Percentiles rank a stretch among this genome's conserved stretches.
Evolutionary conservation across 345 rosid species (phyloP).

Genomic region (Arabis alpina): DNA sequence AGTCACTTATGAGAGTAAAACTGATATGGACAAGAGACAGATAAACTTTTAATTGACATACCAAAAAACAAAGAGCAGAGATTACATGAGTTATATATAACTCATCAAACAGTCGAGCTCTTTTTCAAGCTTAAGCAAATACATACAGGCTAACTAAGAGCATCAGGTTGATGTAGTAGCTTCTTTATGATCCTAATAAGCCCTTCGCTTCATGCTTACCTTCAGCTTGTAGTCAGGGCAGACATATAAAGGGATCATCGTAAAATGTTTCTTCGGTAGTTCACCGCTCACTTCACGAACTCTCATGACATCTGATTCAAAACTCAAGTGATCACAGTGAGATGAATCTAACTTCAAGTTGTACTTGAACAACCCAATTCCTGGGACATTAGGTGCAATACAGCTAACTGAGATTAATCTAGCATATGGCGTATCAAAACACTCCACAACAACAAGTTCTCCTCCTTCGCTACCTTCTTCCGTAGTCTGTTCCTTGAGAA

Average conservation of each 20-base stretch:
- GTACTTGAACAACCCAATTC: not conserved
- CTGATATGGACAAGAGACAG: not conserved
- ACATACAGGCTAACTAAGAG: not conserved
- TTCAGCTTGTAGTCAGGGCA: not conserved
- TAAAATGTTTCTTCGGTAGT: not conserved
- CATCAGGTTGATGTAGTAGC: not conserved
- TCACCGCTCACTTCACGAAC: slow-evolving; percentile 5
- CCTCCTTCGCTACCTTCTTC: not conserved
- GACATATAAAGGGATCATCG: slow-evolving; percentile 4
- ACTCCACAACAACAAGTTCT: slow-evolving; percentile 3
- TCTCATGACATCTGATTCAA: not conserved
- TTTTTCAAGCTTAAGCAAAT: not conserved
- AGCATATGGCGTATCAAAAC: slow-evolving; percentile 1
- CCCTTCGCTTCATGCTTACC: not conserved
- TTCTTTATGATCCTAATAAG: not conserved
- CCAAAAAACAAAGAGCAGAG: too few species aligned
- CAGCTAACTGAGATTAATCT: slow-evolving; percentile 7
- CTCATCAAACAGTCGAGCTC: not conserved
- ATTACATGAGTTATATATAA: too few species aligned
- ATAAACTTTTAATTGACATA: not conserved
- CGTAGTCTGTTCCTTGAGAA: not conserved
- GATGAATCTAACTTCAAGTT: not conserved
- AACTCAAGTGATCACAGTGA: not conserved
- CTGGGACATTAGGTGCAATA: not conserved
- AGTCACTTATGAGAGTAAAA: too few species aligned